phyloP scores from a whole-genome alignment of 1,139 yeast genomes.

The Tardiomyces depauwii region DNA sequence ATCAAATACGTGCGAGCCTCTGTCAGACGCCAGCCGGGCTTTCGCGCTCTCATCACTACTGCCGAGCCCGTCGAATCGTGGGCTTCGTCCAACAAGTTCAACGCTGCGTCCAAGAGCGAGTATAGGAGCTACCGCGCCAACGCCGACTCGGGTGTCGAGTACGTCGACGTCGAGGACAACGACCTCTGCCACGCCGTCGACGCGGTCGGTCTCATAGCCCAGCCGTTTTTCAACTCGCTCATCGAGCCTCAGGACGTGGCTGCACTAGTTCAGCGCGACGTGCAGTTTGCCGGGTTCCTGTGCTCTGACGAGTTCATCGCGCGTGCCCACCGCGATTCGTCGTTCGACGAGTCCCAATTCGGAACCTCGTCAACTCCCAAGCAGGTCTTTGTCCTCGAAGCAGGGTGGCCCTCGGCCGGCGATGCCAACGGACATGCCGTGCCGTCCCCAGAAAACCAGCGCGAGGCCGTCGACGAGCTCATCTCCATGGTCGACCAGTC shows the following conservation, averaged over 20 bases:
- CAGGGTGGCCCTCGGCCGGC: constrained; percentile 89
- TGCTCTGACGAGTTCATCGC: constrained; percentile 18
- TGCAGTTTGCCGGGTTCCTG: constrained; percentile 17
- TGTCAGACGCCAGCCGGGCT: constrained; percentile 52
- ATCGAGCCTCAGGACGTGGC: constrained; percentile 9
- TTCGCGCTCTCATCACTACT: constrained; percentile 70
- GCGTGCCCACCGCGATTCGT: not conserved
- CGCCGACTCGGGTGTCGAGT: constrained; percentile 60
- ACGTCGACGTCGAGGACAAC: constrained; percentile 59
- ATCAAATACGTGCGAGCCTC: constrained; percentile 45
- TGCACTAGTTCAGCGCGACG: constrained; percentile 15
- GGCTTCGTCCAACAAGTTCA: constrained; percentile 40
- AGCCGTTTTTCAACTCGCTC: constrained; percentile 19
- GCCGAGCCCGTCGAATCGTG: constrained; percentile 66
- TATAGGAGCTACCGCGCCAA: constrained; percentile 65
- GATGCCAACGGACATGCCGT: constrained; percentile 52
- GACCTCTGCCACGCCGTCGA: constrained; percentile 45
- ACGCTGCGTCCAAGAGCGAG: constrained; percentile 85
- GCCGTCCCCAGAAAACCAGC: constrained; percentile 57
- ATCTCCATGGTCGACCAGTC: constrained; percentile 43
- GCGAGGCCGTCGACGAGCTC: constrained; percentile 51
- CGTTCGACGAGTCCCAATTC: not conserved
- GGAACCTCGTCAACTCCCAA: constrained; percentile 23
- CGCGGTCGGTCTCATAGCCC: constrained; percentile 22
- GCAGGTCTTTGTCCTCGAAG: constrained; percentile 61